Base-by-base conservation (phyloP, 768 basidiomycete species). In the Macrolepiota albuminosa region DNA sequence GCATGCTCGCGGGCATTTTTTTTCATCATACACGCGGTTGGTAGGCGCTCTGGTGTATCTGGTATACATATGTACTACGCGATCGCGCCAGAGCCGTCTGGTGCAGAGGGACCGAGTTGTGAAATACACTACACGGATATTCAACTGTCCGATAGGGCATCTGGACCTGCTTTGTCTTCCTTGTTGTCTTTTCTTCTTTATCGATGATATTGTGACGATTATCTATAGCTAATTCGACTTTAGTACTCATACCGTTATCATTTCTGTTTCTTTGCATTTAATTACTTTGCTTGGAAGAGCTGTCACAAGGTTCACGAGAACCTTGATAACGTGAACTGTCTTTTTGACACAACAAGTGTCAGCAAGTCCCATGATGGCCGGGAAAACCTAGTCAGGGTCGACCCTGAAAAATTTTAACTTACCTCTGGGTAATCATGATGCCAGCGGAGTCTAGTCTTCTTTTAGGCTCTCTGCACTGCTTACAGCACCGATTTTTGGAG, bases 31-130 rank as follows among this genome's bases (percentile, higher is more conserved):
- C 16, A 34, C 49, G 10, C 49, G 49, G 11, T n/a, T 31, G 18
- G 31, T 50, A 36, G 36, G 24, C 51, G 36, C 51, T 21, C 14
- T 24, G 36, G 37, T 53, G 52, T 53, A 53, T 53, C 51, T 39
- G 51, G 36, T 39, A 53, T 53, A 53, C 51, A 53, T 39, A 53
- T 37, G 16, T 39, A 52, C 51, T 39, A 39, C 52, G 52, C 52
- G 36, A 53, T 10, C 10, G 36, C 52, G 52, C 37, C 36, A 36
- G 50, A n/a, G 49, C 21, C 36, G 34, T 51, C 34, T 34, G 49
- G 34, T 36, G 33, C 33, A 50, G 33, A 36, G 36, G 21, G 21
- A 36, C 34, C 50, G 36, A 37, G 51, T 37, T 16, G 37, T 26
- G 51, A 53, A 13, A 14, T 53, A 53, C 51, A 52, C 21, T 24